Base-by-base conservation (phyloP, 1,139 yeast species). In the Hansenula lynferdii region DNA sequence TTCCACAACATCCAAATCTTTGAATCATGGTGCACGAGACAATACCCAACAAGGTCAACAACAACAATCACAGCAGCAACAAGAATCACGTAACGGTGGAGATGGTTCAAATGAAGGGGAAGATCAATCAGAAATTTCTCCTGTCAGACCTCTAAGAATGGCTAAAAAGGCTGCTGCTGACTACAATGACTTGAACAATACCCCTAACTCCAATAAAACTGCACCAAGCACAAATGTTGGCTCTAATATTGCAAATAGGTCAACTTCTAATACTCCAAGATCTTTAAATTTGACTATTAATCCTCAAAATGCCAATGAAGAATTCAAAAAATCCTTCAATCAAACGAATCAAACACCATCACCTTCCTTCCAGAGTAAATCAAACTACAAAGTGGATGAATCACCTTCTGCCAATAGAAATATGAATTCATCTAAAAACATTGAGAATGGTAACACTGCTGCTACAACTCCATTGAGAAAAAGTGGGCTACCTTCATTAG, bases 81-180 rank as follows among this genome's bases (percentile, higher is more conserved):
- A n/a, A n/a, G n/a, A n/a, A n/a, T n/a, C n/a, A n/a, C n/a, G n/a
- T n/a, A n/a, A n/a, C n/a, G n/a, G n/a, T 30, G 34, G 30, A 29
- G 35, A 43, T 10, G 22, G 20, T 9, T 15, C 23, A 8, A 16
- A 36, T 20, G 30, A 17, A 20, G 26, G 10, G 15, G 31, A 28
- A 21, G 24, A 24, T n/a, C 21, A 14, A 2, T 17, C 17, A 20
- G 58, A 59, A 16, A 61, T 61, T 26, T 59, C 72, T 9, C 72
- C 69, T 8, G 82, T 73, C 3, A 69, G 81, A 52, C 84, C 84
- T 0, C 63, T 79, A 49, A 71, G 74, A 55, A 79, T 78, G 68
- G 71, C 81, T 1, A 73, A 70, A 51, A 72, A 69, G 48, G 51
- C 64, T 38, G 61, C 58, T 17, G 58, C n/a, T 15, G 21, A 34